Evolutionary conservation across 2,329 filamentous ascomycete genomes (phyloP), one percentile per base, ranked within the genome.

Genomic region (Penicillium sp.): DNA sequence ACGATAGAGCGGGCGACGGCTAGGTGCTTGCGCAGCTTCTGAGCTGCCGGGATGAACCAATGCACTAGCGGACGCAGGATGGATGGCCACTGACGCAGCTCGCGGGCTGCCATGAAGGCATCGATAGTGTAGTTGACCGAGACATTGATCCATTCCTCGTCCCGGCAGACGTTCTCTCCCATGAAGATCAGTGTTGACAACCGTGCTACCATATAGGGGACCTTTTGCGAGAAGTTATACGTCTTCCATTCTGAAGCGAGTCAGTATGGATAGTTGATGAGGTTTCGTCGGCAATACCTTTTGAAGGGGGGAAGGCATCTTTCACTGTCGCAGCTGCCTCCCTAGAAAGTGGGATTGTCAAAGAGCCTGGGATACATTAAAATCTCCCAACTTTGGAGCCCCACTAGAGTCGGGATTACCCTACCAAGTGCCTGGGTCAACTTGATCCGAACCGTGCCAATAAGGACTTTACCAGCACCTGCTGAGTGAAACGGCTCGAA

Each of bases 151-250:
- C 65, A 68, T 8, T 65, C 57, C 18, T 59, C 43, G 26, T 67
- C 56, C 10, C 53, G 57, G 45, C 60, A 62, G 41, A 63, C 47
- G 10, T 51, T 53, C 16, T 64, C 49, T 2, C 64, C 65, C 7
- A 65, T 42, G 24, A 67, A 66, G n/a, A 61, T 51, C 21, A 58
- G 29, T 2, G 81, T 80, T 24, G 79, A 82, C 21, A 85, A 61
- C 2, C 81, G 77, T 6, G 81, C 77, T 10, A 85, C 71, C 4
- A 78, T 73, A 21, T 79, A 72, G 2, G 84, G 71, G 41, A 80
- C 70, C 51, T 83, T 78, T 0, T 77, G 75, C 34, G 81, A 79
- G 59, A 83, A 75, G 58, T 76, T 77, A 46, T 83, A 75, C 0
- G 79, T 64, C 1, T 77, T 82, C 82, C 82, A 84, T 54, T 83